phyloP scores from a whole-genome alignment of 2,329 filamentous ascomycete species.

The Tolypocladium pustulatum region DNA sequence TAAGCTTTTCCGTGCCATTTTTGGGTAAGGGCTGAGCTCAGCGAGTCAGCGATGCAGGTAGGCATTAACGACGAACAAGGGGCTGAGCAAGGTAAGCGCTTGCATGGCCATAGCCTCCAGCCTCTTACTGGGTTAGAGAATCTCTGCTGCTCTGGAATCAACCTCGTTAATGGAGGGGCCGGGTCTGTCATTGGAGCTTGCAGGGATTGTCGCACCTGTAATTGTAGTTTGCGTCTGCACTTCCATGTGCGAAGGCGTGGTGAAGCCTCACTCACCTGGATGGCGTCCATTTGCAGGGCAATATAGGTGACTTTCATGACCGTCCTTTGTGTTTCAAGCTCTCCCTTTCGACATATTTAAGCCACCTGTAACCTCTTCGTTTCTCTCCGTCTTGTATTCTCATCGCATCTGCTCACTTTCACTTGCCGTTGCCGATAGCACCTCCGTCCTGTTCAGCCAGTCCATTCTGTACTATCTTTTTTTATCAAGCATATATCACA shows the following conservation, averaged over 20 bases:
- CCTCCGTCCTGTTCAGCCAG: not conserved
- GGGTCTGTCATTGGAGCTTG: not conserved
- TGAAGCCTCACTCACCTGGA: not conserved
- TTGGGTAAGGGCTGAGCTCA: not conserved
- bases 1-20: not conserved
- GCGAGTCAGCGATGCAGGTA: not conserved
- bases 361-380: not conserved
- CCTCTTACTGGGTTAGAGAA: not conserved
- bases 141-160: not conserved
- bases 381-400: not conserved
- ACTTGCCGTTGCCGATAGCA: not conserved
- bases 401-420: not conserved
- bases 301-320: not conserved
- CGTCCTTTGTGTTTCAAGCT: not conserved
- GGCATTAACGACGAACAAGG: not conserved
- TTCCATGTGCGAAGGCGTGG: not conserved
- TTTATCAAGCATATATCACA: not conserved
- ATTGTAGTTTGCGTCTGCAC: too few species aligned
- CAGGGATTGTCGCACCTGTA: not conserved
- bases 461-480: not conserved
- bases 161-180: not conserved
- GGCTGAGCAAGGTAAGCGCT: not conserved
- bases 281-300: not conserved
- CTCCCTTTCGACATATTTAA: not conserved
- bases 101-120: not conserved